phyloP scores from a whole-genome alignment of 2,329 filamentous ascomycete species.

The Trichoderma simmonsii region DNA sequence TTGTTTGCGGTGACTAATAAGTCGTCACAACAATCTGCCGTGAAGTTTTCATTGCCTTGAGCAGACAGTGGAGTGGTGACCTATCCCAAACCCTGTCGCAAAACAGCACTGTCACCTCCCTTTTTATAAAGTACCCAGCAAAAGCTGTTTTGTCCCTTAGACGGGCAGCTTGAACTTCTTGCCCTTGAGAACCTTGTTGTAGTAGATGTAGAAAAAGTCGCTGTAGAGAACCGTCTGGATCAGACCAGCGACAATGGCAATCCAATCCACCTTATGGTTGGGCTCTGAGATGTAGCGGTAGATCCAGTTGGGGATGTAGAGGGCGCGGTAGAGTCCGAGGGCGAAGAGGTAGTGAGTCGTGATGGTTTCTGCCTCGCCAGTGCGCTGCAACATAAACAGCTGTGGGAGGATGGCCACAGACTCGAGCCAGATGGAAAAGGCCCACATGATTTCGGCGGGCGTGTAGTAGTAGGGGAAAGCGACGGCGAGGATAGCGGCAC shows the following conservation, averaged over 20 bases:
- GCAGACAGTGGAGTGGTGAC: background rate
- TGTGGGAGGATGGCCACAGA: slow-evolving; percentile 94
- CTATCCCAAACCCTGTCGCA: background rate
- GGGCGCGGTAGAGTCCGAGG: slow-evolving; percentile 81
- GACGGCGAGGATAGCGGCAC: slow-evolving; percentile 73
- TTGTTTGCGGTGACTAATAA: background rate
- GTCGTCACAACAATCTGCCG: background rate
- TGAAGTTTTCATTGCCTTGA: background rate
- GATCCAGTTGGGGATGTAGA: slow-evolving; percentile 99
- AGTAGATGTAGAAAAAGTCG: slow-evolving; percentile 99
- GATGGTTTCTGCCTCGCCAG: slow-evolving; percentile 98
- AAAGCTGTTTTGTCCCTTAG: slow-evolving; percentile 40
- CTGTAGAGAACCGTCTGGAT: slow-evolving; percentile 95
- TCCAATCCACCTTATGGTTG: slow-evolving; percentile 73
- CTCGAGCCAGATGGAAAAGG: slow-evolving; percentile 98
- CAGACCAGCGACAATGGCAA: slow-evolving; percentile 83
- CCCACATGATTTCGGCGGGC: slow-evolving; percentile 84
- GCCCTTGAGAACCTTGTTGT: slow-evolving; percentile 88
- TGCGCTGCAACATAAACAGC: slow-evolving; percentile 96
- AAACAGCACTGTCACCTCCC: no score
- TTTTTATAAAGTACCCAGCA: background rate
- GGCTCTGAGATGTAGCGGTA: slow-evolving; percentile 79
- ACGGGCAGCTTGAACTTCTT: slow-evolving; percentile 86
- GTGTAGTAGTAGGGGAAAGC: slow-evolving; percentile 84
- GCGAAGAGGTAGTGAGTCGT: slow-evolving; percentile 98